A percentile compares a stretch with the other conserved stretches of the same genome.
These are phyloP conservation scores for Ophiosphaerella korrae DNA, from an alignment of 2,329 filamentous ascomycete genomes.

Conservation along the genomic window DNA sequence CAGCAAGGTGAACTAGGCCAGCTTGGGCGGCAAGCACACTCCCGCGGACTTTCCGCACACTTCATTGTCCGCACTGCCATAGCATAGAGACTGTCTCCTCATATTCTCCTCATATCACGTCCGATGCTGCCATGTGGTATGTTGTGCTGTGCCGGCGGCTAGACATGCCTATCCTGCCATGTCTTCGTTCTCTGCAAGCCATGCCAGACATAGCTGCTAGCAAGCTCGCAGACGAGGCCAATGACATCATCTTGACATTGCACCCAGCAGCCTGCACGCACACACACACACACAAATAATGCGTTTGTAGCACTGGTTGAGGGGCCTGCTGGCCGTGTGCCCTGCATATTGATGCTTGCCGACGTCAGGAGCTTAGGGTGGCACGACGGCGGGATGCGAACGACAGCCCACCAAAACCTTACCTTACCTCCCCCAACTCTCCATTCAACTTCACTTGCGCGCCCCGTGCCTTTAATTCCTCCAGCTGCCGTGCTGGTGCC, in stretches of 20 bases:
- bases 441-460: constrained; percentile 1
- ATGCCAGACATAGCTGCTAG: no score
- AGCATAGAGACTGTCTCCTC: not conserved
- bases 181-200: not conserved
- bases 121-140: no score
- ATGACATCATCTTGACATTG: constrained; percentile 27
- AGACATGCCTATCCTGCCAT: not conserved
- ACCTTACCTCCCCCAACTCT: constrained; percentile 6
- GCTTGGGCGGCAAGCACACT: constrained; percentile 10
- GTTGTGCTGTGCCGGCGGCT: no score
- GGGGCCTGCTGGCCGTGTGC: not conserved
- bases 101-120: no score
- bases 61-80: constrained; percentile 3
- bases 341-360: constrained; percentile 1
- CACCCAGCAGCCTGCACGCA: constrained; percentile 14
- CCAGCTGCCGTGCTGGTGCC: constrained; percentile 5
- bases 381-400: constrained; percentile 21
- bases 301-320: constrained; percentile 5
- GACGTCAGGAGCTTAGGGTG: constrained; percentile 2
- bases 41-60: constrained; percentile 19
- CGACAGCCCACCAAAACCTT: constrained; percentile 20
- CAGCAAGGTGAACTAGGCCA: constrained; percentile 15
- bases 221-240: not conserved
- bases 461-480: constrained; percentile 1
- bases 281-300: not conserved